Base-by-base conservation (phyloP, 2,329 filamentous ascomycete species). In the Fusarium caatingaense region DNA sequence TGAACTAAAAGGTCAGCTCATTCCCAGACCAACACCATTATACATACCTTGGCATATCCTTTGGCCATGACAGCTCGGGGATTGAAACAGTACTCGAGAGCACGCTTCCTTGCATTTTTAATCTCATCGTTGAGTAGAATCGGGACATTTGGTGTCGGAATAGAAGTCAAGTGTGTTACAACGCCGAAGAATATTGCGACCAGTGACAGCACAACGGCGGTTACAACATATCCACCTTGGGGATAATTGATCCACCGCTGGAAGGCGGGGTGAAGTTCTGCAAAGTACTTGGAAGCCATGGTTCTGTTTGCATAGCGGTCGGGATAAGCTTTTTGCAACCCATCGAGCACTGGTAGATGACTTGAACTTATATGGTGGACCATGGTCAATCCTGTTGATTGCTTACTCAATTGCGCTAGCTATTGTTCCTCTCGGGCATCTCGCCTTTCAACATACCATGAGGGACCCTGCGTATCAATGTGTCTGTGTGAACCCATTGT, bases 81-180 rank as follows among this genome's bases (percentile, higher is more conserved):
- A 6, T 66, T 66, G 15, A 66, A 66, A 23, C 63, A 66, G 3
- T 66, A 66, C 23, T 66, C 63, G 6, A 66, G 10, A 2, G 62
- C 62, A 3, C 63, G 20, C 8, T 56, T 57, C 8, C 63, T 37
- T 16, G 62, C 47, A 11, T 51, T 66, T 4, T 18, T 13, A 11
- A 66, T 66, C 20, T 66, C 63, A 8, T 66, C 63, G 8, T 37
- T 20, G 2, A 66, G 62, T 1, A 66, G 6, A 1, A 66, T 57
- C 8, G 53, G 60, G 0, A 66, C 63, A 2, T 42, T 55, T 3
- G 48, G 63, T 4, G 40, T n/a, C 23, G 6, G 8, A 1, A 2
- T 50, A 0, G 6, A 16, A 1, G 4, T 41, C 16, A 3, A 27
- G 9, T 41, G 21, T 15, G 2, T 25, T 0, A 21, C 6, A 3